Conservation (phyloP, 768 basidiomycete species). For the Macrolepiota dolichaula region DNA sequence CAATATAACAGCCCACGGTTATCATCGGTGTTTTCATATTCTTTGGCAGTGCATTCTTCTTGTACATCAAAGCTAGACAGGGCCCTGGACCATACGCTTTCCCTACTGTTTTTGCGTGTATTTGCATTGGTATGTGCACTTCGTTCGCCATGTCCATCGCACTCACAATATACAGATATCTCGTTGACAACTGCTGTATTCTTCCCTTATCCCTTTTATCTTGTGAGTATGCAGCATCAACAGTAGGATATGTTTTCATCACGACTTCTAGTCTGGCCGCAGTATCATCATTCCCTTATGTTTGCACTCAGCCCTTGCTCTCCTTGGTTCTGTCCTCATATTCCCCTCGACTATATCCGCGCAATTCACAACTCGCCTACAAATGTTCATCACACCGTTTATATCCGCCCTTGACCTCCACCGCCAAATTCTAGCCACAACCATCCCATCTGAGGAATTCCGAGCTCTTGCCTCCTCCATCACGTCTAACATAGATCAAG, state of each 20-base stretch:
- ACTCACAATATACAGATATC: constrained; percentile 40
- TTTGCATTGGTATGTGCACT: constrained; percentile 45
- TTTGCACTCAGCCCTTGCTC: constrained; percentile 55
- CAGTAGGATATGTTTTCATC: neutral
- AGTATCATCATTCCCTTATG: constrained; percentile 52
- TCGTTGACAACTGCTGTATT: constrained; percentile 52
- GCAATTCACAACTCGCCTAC: constrained; percentile 49
- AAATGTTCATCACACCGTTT: constrained; percentile 46
- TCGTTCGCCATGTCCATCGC: neutral
- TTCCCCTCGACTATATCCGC: constrained; percentile 66
- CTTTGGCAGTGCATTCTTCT: constrained; percentile 50
- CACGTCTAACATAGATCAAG: constrained; percentile 27
- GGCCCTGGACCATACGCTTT: constrained; percentile 65
- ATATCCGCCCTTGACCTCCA: constrained; percentile 43
- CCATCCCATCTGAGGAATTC: constrained; percentile 40
- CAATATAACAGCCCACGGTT: constrained; percentile 42
- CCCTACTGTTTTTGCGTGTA: constrained; percentile 54
- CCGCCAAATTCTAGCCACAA: constrained; percentile 37
- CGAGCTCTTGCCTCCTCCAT: constrained; percentile 25
- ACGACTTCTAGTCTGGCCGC: constrained; percentile 39
- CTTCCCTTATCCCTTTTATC: constrained; percentile 66
- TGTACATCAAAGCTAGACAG: constrained; percentile 56
- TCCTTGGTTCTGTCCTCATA: constrained; percentile 48
- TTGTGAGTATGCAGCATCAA: constrained; percentile 21
- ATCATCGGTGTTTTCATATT: constrained; percentile 65